Base-by-base conservation (phyloP, 257 asterid genomes). In the Ligustrum vulgare region DNA sequence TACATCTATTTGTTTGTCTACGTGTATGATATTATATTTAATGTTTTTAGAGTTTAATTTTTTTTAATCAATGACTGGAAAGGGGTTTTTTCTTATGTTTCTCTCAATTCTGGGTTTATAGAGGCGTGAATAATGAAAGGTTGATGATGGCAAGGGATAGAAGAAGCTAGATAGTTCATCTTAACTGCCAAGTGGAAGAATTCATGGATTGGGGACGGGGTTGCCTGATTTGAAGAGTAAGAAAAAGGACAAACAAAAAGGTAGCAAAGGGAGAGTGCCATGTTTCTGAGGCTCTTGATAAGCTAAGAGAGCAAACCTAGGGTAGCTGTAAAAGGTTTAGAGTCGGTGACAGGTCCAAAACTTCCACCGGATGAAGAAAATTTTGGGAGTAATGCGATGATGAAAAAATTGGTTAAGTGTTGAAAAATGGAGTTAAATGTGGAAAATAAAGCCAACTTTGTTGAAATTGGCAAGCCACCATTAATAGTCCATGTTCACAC, bases 381-480 rank as follows among this genome's bases (percentile, higher is more conserved):
- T 74, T 75, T 89, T 47, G 93, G 84, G 35, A 90, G 84, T 75
- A 98, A 95, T 84, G 85, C 96, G 12, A 90, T 87, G 96, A 74
- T 95, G 88, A 97, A 93, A 75, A 96, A 93, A 73, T 95, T 92
- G 99, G 96, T 90, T 63, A n/a, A n/a, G n/a, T n/a, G n/a, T n/a
- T n/a, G n/a, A n/a, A n/a, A n/a, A n/a, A n/a, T n/a, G n/a, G n/a
- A n/a, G n/a, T n/a, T n/a, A n/a, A n/a, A n/a, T n/a, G n/a, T n/a
- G n/a, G n/a, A n/a, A n/a, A n/a, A n/a, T n/a, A n/a, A n/a, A n/a
- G n/a, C n/a, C n/a, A n/a, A n/a, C n/a, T n/a, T n/a, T n/a, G n/a
- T n/a, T n/a, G n/a, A n/a, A n/a, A n/a, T n/a, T n/a, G n/a, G n/a
- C n/a, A n/a, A n/a, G n/a, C n/a, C n/a, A n/a, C n/a, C n/a, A n/a